These are phyloP conservation scores for Metahyphopichia silvanorum DNA, from an alignment of 805 yeast species.

Conservation along the genomic window DNA sequence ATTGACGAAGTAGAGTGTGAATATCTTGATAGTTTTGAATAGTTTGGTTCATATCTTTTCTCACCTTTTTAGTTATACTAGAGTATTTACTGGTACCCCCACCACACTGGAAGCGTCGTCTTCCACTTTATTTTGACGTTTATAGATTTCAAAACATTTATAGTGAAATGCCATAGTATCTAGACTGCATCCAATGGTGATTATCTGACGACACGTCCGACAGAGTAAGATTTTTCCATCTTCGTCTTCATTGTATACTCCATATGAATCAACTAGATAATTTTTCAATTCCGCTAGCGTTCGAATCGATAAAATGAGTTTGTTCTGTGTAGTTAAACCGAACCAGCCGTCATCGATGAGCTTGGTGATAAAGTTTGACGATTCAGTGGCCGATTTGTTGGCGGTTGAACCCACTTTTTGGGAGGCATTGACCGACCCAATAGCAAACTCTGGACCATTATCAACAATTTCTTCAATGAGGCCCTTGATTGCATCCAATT, in stretches of 20 bases:
- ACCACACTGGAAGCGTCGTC: not conserved
- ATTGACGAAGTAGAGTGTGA: conserved; percentile 78
- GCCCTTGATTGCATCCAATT: conserved; percentile 41
- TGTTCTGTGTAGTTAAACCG: conserved; percentile 23
- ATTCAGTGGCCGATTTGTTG: conserved; percentile 30
- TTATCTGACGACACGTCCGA: conserved; percentile 48
- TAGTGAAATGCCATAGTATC: conserved; percentile 43
- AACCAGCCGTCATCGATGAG: conserved; percentile 57
- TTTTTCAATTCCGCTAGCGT: conserved; percentile 46
- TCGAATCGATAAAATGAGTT: conserved; percentile 37
- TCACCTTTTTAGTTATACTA: conserved; percentile 9
- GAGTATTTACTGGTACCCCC: not conserved
- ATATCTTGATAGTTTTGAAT: conserved; percentile 45
- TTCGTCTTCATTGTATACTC: conserved; percentile 18
- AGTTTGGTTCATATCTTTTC: conserved; percentile 11
- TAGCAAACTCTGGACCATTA: conserved; percentile 26
- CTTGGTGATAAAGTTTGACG: conserved; percentile 33
- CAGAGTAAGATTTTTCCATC: conserved; percentile 44
- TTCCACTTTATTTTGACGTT: conserved; percentile 20
- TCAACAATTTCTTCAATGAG: conserved; percentile 47
- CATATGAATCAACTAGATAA: conserved; percentile 43
- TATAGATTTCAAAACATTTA: conserved; percentile 43
- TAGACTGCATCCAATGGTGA: conserved; percentile 49
- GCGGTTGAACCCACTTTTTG: conserved; percentile 22
- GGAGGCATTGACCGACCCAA: conserved; percentile 33